Evolutionary conservation across 352 stramenopile species (phyloP).

Genomic region (Phytopythium delawarense): DNA sequence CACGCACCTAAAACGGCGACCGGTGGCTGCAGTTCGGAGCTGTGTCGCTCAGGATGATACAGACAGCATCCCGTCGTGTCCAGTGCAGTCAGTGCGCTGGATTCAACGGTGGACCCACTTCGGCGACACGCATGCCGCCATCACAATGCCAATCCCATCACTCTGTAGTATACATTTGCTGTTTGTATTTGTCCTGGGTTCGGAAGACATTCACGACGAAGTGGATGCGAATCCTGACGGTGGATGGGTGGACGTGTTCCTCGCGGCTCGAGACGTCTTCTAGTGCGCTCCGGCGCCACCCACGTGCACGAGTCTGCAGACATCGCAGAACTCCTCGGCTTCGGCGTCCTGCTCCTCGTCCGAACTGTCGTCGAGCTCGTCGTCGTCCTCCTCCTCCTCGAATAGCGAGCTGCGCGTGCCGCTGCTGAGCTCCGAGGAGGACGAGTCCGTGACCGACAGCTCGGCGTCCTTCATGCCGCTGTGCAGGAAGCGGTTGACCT

Average conservation of each 20-base stretch:
- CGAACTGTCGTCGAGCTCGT: constrained; percentile 12
- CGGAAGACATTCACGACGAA: not conserved
- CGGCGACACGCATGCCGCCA: no score
- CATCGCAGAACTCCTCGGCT: constrained; percentile 16
- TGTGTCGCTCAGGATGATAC: no score
- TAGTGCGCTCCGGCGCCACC: constrained; percentile 4
- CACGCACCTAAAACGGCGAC: not conserved
- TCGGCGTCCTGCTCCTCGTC: constrained; percentile 18
- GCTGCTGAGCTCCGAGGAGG: constrained; percentile 23
- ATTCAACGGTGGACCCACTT: no score
- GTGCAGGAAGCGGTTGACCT: constrained; percentile 35
- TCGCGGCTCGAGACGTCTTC: not conserved
- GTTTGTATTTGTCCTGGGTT: not conserved
- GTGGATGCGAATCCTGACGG: not conserved
- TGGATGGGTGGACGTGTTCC: no score
- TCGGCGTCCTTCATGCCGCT: constrained; percentile 29
- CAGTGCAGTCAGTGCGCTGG: no score
- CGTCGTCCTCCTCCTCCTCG: constrained; percentile 16
- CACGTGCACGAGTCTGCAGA: constrained; percentile 13
- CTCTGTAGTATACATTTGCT: no score
- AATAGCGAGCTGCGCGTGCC: constrained; percentile 22
- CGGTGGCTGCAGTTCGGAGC: no score
- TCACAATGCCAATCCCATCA: no score
- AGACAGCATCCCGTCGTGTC: no score
- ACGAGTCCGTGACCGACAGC: constrained; percentile 16